Evolutionary conservation across 106 monocot genomes (phyloP).

Genomic region (Phalaenopsis equestris): DNA sequence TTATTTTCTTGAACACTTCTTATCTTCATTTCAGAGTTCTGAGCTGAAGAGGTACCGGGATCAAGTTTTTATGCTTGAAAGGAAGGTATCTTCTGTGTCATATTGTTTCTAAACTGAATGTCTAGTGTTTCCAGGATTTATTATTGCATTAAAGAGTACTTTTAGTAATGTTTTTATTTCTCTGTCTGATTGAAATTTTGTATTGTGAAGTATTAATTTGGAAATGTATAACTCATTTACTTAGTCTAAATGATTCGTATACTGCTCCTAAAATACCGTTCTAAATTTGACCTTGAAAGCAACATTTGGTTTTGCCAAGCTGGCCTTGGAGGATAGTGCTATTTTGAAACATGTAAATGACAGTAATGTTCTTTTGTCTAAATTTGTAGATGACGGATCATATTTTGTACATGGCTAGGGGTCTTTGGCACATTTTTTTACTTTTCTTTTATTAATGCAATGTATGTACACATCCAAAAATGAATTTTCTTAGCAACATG

Average conservation of each 20-base stretch:
- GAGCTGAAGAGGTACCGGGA: conserved; percentile 53
- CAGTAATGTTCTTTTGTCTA: too few species aligned
- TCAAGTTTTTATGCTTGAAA: conserved; percentile 47
- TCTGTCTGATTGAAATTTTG: background rate
- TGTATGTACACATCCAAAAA: too few species aligned
- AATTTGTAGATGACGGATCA: too few species aligned
- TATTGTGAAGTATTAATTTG: background rate
- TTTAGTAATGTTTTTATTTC: background rate
- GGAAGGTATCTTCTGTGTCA: conserved; percentile 34
- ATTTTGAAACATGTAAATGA: too few species aligned
- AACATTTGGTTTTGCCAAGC: background rate
- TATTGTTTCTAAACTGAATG: background rate
- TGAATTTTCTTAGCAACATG: too few species aligned
- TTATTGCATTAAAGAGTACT: background rate
- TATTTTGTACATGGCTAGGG: too few species aligned
- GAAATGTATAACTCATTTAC: background rate
- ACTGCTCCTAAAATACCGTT: background rate
- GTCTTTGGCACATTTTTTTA: too few species aligned
- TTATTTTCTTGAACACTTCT: conserved; percentile 4
- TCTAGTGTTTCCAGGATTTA: background rate
- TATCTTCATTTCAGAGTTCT: conserved; percentile 44
- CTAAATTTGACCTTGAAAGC: background rate
- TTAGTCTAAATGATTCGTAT: background rate
- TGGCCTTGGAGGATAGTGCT: too few species aligned
- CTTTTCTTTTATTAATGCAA: too few species aligned